Conservation (phyloP, 2,329 filamentous ascomycete species). For the Xylaria multiplex region DNA sequence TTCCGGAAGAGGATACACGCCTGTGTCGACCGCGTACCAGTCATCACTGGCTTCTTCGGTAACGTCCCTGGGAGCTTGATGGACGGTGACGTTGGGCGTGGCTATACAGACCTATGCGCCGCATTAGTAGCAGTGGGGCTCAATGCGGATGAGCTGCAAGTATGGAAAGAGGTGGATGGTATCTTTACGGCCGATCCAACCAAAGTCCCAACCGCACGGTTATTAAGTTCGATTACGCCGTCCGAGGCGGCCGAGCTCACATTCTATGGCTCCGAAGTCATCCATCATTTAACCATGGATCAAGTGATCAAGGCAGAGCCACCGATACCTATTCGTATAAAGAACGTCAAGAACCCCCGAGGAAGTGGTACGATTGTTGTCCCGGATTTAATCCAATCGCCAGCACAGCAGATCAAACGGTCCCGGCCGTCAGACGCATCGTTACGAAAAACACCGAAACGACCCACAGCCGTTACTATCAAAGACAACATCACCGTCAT, state of each 20-base stretch:
- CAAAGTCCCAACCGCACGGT: constrained; percentile 89
- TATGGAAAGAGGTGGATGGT: constrained; percentile 99
- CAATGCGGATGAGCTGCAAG: constrained; percentile 87
- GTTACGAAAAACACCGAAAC: constrained; percentile 70
- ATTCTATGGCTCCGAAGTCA: constrained; percentile 94
- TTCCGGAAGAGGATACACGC: constrained; percentile 72
- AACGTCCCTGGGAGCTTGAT: constrained; percentile 90
- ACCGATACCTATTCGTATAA: constrained; percentile 86
- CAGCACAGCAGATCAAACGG: constrained; percentile 67
- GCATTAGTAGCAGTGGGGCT: constrained; percentile 90
- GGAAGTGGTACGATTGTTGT: constrained; percentile 84
- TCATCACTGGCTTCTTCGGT: constrained; percentile 94
- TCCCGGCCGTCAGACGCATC: constrained; percentile 59
- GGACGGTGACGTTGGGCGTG: constrained; percentile 87
- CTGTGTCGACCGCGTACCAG: constrained; percentile 75
- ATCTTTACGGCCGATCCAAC: constrained; percentile 85
- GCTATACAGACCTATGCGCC: constrained; percentile 96
- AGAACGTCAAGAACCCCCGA: constrained; percentile 88
- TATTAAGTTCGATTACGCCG: constrained; percentile 90
- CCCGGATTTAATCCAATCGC: constrained; percentile 71
- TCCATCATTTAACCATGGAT: constrained; percentile 99
- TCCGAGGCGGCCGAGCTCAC: constrained; percentile 96
- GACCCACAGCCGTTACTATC: constrained; percentile 91
- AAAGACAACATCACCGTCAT: constrained; percentile 97
- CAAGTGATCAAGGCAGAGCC: constrained; percentile 85